A percentile compares a stretch with the other conserved stretches of the same genome.
phyloP scores from a whole-genome alignment of 2,329 filamentous ascomycete genomes.

The Scedosporium dehoogii region DNA sequence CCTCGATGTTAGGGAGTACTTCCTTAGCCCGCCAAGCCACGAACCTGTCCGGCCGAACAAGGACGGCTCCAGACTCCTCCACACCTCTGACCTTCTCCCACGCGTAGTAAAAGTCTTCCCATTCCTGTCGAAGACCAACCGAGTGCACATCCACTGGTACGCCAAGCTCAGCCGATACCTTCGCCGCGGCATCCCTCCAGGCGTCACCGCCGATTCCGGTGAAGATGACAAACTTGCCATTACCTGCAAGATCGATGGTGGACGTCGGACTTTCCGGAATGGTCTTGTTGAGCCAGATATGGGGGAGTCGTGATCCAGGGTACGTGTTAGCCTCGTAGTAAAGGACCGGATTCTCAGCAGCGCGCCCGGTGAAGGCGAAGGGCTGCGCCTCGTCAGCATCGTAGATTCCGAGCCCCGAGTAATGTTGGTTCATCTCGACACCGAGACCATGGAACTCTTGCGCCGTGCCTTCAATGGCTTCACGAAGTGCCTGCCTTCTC shows the following conservation, averaged over 20 bases:
- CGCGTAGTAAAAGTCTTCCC: conserved; percentile 51
- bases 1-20: background rate
- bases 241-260: conserved; percentile 49
- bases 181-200: conserved; percentile 40
- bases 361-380: conserved; percentile 10
- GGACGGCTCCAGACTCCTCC: conserved; percentile 45
- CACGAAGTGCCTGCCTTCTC: conserved; percentile 27
- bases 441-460: conserved; percentile 47
- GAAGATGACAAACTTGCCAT: conserved; percentile 39
- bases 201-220: conserved; percentile 44
- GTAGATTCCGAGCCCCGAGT: conserved; percentile 35
- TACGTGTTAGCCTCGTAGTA: conserved; percentile 39
- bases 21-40: conserved; percentile 39
- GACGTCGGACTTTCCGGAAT: conserved; percentile 36
- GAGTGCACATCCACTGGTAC: conserved; percentile 37
- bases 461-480: conserved; percentile 29
- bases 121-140: conserved; percentile 50
- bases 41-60: conserved; percentile 49
- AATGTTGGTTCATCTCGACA: conserved; percentile 49
- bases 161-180: conserved; percentile 26
- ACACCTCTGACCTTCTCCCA: conserved; percentile 45
- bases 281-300: conserved; percentile 49
- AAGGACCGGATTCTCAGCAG: conserved; percentile 27
- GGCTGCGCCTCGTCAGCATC: conserved; percentile 26
- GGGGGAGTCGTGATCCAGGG: conserved; percentile 49